Base-by-base conservation (phyloP, 2,329 filamentous ascomycete species). In the Aspergillus bombycis region DNA sequence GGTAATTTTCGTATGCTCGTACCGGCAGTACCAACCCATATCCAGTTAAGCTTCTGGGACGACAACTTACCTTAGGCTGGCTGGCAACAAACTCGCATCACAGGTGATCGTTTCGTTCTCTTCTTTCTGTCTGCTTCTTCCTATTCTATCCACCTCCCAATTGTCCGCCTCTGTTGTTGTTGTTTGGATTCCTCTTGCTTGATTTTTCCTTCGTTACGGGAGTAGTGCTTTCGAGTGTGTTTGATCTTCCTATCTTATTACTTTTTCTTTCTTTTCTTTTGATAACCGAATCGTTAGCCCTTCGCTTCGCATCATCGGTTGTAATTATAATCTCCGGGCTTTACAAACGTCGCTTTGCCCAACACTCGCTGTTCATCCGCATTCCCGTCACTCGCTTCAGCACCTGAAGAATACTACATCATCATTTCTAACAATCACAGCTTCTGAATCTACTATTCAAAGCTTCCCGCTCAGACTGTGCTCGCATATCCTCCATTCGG, bases 341-440 rank as follows among this genome's bases (percentile, higher is more conserved):
- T 41, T 23, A 50, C 46, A 23, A 34, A 28, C 48, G 45, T n/a
- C 57, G 21, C 56, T 43, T n/a, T 55, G 57, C 52, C 43, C 45
- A 54, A 61, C 65, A 60, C 52, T 67, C 62, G 65, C 57, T 66
- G 58, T 28, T 55, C 53, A 57, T 54, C 52, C 52, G 55, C 64
- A 57, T 59, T 41, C 64, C 60, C 57, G 52, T 63, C 65, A 58
- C 56, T 69, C 65, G 67, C 67, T 68, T 62, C 53, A 38, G 26
- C 26, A 14, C 9, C 16, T 32, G 30, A 36, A 55, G 30, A 38
- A 14, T 38, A 55, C 23, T 10, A 59, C 46, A 19, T 36, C 30
- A 21, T 30, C 14, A 7, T 52, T 10, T 30, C n/a, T 52, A 11
- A 41, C 32, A 32, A 38, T 16, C 30, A 32, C 26, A 12, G 28